These are phyloP conservation scores for Rhizoctonia solani DNA, from an alignment of 1,284 basidiomycete genomes.

Conservation along the genomic window DNA sequence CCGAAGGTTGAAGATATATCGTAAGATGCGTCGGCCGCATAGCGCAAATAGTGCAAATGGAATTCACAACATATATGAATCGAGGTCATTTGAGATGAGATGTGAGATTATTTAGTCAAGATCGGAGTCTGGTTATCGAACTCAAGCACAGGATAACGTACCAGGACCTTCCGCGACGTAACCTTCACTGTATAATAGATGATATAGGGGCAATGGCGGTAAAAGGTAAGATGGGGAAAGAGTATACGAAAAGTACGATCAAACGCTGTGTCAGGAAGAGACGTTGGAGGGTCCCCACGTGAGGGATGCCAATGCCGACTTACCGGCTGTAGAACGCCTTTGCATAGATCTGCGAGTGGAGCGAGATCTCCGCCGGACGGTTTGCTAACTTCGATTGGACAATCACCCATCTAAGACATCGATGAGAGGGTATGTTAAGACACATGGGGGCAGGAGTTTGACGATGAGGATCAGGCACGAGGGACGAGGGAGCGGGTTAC, in stretches of 20 bases:
- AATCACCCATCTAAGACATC: slow-evolving; percentile 35
- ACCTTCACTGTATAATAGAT: slow-evolving; percentile 15
- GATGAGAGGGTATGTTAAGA: background rate
- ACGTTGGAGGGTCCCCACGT: background rate
- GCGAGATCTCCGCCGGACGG: slow-evolving; percentile 44
- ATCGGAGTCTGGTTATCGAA: slow-evolving; percentile 11
- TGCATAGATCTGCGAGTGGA: slow-evolving; percentile 70
- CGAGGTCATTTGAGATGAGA: background rate
- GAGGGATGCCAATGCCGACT: slow-evolving; percentile 43
- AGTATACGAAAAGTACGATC: slow-evolving; percentile 8
- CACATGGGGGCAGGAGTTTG: background rate
- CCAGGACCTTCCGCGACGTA: slow-evolving; percentile 31
- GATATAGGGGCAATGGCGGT: slow-evolving; percentile 20
- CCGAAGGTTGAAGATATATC: background rate
- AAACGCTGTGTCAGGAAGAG: slow-evolving; percentile 34
- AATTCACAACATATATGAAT: background rate
- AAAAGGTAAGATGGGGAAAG: slow-evolving; percentile 30
- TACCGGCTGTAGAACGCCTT: slow-evolving; percentile 76
- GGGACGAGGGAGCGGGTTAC: background rate
- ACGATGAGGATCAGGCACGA: slow-evolving; percentile 1
- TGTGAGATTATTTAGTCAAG: slow-evolving; percentile 20
- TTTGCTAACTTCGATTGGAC: slow-evolving; percentile 40
- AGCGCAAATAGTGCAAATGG: background rate
- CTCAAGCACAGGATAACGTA: slow-evolving; percentile 19
- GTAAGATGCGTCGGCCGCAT: no score